Evolutionary conservation across 2,329 filamentous ascomycete genomes (phyloP).

Genomic region (Alternaria ethzedia): DNA sequence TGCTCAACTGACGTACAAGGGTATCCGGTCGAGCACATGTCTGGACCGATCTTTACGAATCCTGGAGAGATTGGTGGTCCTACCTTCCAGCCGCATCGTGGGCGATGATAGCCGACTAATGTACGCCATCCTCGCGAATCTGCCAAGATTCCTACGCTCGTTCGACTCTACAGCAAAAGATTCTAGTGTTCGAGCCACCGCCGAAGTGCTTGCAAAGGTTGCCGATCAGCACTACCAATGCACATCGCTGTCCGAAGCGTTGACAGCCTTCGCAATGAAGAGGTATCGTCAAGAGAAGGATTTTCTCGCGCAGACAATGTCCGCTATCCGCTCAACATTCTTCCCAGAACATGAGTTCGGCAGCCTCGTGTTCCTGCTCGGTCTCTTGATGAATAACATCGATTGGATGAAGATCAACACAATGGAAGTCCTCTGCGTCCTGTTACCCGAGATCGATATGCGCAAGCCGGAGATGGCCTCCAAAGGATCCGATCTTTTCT

Average conservation of each 20-base stretch:
- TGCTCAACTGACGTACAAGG: slow-evolving; percentile 87
- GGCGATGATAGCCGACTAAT: slow-evolving; percentile 83
- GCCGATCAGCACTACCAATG: slow-evolving; percentile 77
- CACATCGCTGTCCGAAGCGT: slow-evolving; percentile 68
- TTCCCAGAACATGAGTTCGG: slow-evolving; percentile 83
- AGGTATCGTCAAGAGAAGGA: slow-evolving; percentile 73
- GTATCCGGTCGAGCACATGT: slow-evolving; percentile 83
- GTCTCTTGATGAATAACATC: slow-evolving; percentile 84
- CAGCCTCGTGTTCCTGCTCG: slow-evolving; percentile 87
- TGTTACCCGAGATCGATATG: slow-evolving; percentile 93
- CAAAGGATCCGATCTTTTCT: slow-evolving; percentile 94
- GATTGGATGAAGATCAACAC: slow-evolving; percentile 92
- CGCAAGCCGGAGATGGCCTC: slow-evolving; percentile 85
- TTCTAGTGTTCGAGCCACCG: slow-evolving; percentile 60
- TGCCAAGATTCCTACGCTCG: slow-evolving; percentile 81
- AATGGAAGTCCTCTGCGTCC: slow-evolving; percentile 84
- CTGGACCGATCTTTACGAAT: slow-evolving; percentile 78
- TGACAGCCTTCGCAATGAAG: slow-evolving; percentile 73
- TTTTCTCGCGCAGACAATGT: slow-evolving; percentile 76
- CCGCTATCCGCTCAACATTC: slow-evolving; percentile 76
- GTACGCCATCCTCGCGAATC: slow-evolving; percentile 87
- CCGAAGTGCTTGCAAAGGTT: slow-evolving; percentile 72
- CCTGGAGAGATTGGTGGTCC: slow-evolving; percentile 76
- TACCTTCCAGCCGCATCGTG: slow-evolving; percentile 81
- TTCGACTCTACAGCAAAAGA: slow-evolving; percentile 71